These are phyloP conservation scores for Sporothrix globosa DNA, from an alignment of 2,329 filamentous ascomycete species.

Conservation along the genomic window DNA sequence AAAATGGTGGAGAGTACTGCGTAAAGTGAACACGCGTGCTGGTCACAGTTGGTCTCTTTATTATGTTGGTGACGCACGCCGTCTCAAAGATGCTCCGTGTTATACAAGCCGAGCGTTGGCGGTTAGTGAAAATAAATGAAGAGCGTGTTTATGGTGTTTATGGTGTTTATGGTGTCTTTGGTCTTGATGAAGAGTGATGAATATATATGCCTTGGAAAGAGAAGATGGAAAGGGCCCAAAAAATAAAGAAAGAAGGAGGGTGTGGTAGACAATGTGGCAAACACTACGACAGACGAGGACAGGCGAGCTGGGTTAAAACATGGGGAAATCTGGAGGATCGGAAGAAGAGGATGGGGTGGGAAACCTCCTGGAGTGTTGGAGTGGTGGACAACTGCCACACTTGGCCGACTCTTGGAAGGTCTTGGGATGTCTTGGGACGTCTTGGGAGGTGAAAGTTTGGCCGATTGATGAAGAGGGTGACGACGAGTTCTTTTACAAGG, in stretches of 20 bases:
- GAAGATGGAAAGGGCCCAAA: not conserved
- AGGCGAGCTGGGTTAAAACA: not conserved
- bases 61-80: not conserved
- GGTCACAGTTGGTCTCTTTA: not conserved
- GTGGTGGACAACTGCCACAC: no score
- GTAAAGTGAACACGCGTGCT: not conserved
- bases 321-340: not conserved
- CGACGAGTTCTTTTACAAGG: no score
- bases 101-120: constrained; percentile 3
- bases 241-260: not conserved
- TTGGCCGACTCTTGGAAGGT: no score
- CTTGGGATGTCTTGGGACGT: no score
- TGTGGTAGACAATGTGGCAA: not conserved
- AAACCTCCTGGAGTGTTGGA: no score
- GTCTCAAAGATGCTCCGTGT: not conserved
- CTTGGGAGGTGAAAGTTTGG: no score
- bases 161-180: no score
- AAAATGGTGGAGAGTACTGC: not conserved
- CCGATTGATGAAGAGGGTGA: no score
- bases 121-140: constrained; percentile 4
- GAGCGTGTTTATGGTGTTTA: not conserved
- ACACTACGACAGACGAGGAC: not conserved
- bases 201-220: no score
- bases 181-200: no score
- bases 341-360: not conserved